Evolutionary conservation across 768 basidiomycete species (phyloP), one percentile per base, ranked within the genome.

Genomic region (Rhodotorula sphaerocarpa): DNA sequence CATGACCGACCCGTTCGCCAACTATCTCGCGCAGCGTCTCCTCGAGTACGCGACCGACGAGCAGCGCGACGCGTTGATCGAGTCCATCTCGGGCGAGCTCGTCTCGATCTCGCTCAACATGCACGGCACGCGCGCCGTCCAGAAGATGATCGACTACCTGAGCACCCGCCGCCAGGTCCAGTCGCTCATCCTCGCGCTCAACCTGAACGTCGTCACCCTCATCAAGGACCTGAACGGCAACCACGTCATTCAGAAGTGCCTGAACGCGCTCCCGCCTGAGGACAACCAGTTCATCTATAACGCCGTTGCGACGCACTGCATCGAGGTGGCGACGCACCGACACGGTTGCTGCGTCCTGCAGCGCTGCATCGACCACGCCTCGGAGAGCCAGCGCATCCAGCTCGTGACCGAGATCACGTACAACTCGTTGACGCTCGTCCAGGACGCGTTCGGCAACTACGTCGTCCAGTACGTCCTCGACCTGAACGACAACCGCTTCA

Each of bases 221-320:
- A 99, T 99, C 84, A 99, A 97, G 82, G 66, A 73, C 54, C 79
- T 93, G 73, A 93, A 93, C 74, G 90, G 90, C 55, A 93, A 93
- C 73, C 89, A 96, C 75, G 92, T 97, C 74, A 95, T 97, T 67
- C 95, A 99, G 77, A 99, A 99, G 77, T 99, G 95, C 77, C 78
- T 99, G 71, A 99, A 99, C 80, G 91, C 93, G 78, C 80, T 99
- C 69, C 88, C 88, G 48, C 90, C 95, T 2, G 95, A 99, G 74
- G 95, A 99, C 77, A 99, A 99, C 76, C 93, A 97, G 82, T 90
- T 91, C 86, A 99, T 99, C 72, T 99, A 97, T 78, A 97, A 97
- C 72, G 93, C 95, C 60, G 93, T 99, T 41, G 95, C 95, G 31
- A 88, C 90, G 39, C 96, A 97, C 77, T 95, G 95, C 72, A 90